Base-by-base conservation (phyloP, 2,329 filamentous ascomycete genomes). In the Penicillium italicum region DNA sequence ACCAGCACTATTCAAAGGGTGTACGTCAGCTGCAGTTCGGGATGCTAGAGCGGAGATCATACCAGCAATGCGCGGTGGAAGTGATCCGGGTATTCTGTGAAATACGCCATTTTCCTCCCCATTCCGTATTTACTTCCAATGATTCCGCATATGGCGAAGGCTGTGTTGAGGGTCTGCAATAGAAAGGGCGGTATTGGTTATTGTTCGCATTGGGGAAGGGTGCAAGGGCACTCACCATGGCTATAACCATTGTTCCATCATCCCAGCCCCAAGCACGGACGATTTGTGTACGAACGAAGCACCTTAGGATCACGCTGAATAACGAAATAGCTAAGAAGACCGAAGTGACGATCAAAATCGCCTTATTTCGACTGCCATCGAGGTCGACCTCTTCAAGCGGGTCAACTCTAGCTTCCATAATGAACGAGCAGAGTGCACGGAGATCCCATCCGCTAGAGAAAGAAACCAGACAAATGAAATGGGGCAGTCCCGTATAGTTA, bases 1-100 rank as follows among this genome's bases (percentile, higher is more conserved):
- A 82, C 79, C 79, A 83, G 52, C 57, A 69, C 67, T 64, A 11
- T 6, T 47, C n/a, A 4, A 9, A 11, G 9, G n/a, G n/a, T n/a
- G n/a, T 9, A 26, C 62, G 31, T 44, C 5, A 52, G 46, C 34
- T 43, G 53, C 18, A 8, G 20, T 41, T 14, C 14, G 7, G 1
- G 26, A 31, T 18, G 2, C 9, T 40, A 30, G 20, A 5, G 36
- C 16, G 7, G 18, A 12, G 28, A 8, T 50, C 62, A 38, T 63
- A 71, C 68, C 51, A 70, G 47, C 16, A 69, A 26, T 6, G 65
- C 67, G 22, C 44, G 53, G 11, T 48, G 57, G n/a, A 65, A 56
- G 42, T 68, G 28, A 3, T 66, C 59, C 2, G 62, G 62, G 12
- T 61, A 50, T 4, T 18, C 18, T 5, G 22, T 34, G 20, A 71